Conservation (phyloP, 1,284 basidiomycete genomes). For the Sphagnurus paluster region DNA sequence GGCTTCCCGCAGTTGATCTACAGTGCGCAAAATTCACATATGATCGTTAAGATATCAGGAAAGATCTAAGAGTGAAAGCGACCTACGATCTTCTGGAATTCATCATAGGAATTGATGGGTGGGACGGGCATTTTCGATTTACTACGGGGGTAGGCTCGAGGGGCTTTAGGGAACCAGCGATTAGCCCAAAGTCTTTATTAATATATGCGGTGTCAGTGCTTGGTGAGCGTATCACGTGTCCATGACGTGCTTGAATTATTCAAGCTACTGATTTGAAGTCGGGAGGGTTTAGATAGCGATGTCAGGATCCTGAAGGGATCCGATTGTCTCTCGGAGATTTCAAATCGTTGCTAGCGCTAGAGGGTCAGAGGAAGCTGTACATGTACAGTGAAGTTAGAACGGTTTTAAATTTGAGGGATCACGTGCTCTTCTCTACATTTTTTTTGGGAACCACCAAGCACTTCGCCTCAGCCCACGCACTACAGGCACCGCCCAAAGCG, state of each 20-base stretch:
- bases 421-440: conserved; percentile 12
- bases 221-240: conserved; percentile 23
- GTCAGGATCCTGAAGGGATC: too few species aligned
- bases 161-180: too few species aligned
- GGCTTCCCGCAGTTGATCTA: conserved; percentile 62
- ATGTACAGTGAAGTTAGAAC: too few species aligned
- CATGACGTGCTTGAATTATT: conserved; percentile 5
- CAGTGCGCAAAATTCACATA: not conserved
- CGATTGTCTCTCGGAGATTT: too few species aligned
- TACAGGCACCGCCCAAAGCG: too few species aligned
- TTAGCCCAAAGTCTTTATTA: too few species aligned
- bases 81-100: conserved; percentile 35
- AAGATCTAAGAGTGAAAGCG: not conserved
- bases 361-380: too few species aligned
- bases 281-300: not conserved
- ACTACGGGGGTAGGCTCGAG: conserved; percentile 1
- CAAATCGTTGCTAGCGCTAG: too few species aligned
- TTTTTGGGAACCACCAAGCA: not conserved
- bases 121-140: conserved; percentile 32
- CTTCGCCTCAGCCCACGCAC: too few species aligned
- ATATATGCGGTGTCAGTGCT: conserved; percentile 13
- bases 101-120: conserved; percentile 27
- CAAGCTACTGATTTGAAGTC: not conserved
- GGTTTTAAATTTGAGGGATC: too few species aligned
- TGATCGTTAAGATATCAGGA: not conserved